Evolutionary conservation across 108 stramenopile species (phyloP), one percentile per base, ranked within the genome.

Genomic region (Cylindrotheca fusiformis): DNA sequence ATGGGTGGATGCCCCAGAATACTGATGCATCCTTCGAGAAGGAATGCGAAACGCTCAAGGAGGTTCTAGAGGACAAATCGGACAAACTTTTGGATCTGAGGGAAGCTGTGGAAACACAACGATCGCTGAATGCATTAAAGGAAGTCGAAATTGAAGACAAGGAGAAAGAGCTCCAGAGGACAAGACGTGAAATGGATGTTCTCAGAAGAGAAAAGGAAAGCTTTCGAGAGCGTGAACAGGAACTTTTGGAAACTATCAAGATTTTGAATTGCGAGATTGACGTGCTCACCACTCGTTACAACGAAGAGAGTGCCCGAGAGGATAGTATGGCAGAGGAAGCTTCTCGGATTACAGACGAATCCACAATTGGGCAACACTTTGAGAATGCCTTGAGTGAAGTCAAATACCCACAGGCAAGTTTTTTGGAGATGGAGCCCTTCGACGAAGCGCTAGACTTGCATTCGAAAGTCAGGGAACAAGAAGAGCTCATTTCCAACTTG

Each of bases 191-290:
- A 2, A 55, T 74, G 3, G 59, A 61, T 26, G 55, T 30, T 18
- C 52, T 74, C 12, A 36, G 61, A 32, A 66, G 61, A 25, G 65
- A 74, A 29, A 64, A 57, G 32, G 65, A 55, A n/a, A 1, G 45
- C 46, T 49, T 57, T 12, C 5, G 30, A 3, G 60, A 74, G 29
- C 46, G 65, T 12, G 55, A 74, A 53, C 55, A 56, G 12, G 72
- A 66, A 32, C 29, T 67, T 1, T 21, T 49, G 22, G 65, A 74
- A 49, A 74, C 72, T n/a, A 74, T 67, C 44, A 23, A 67, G 5
- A 62, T 67, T 48, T 54, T 74, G 32, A 74, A 66, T 27, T 26
- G 32, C 6, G 65, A 67, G 51, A 46, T 74, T 22, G 72, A 67
- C 64, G 59, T 55, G 14, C 54, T 74, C 14, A 41, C n/a, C n/a